A percentile compares a stretch with the other conserved stretches of the same genome.
Evolutionary conservation across 305 asterid genomes (phyloP).

Genomic region (Salvia sclarea): DNA sequence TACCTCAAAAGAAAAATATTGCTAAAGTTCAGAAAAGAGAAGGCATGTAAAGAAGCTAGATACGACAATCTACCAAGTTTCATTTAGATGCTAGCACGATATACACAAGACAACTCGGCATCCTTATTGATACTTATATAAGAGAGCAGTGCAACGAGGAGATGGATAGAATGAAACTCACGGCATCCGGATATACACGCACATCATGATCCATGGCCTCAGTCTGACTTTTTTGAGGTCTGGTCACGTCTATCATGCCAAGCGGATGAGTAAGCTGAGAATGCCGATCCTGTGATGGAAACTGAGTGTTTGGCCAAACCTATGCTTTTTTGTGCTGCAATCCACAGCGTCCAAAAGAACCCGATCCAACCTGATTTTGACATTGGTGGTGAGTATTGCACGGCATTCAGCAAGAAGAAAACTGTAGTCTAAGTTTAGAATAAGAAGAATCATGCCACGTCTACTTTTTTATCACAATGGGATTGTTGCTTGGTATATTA

Average conservation of each 20-base stretch:
- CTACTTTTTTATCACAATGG: neutral
- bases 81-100: constrained; percentile 18
- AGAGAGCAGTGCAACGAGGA: neutral
- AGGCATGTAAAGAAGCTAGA: neutral
- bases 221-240: constrained; percentile 34
- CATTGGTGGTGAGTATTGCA: constrained; percentile 1
- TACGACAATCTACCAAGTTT: neutral
- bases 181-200: neutral
- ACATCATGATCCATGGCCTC: constrained; percentile 16
- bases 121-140: constrained; percentile 20
- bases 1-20: neutral
- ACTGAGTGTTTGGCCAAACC: constrained; percentile 58
- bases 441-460: neutral
- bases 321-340: constrained; percentile 54
- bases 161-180: neutral
- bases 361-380: constrained; percentile 75
- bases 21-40: neutral
- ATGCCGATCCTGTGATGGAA: constrained; percentile 57
- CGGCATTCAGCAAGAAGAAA: neutral
- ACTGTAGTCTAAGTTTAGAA: neutral
- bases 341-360: constrained; percentile 68
- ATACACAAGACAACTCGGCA: constrained; percentile 15
- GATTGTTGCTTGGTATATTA: neutral
- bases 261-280: constrained; percentile 57
- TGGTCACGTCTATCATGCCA: constrained; percentile 34